Base-by-base conservation (phyloP, 441 rosid genomes). In the Geranium incanum region DNA sequence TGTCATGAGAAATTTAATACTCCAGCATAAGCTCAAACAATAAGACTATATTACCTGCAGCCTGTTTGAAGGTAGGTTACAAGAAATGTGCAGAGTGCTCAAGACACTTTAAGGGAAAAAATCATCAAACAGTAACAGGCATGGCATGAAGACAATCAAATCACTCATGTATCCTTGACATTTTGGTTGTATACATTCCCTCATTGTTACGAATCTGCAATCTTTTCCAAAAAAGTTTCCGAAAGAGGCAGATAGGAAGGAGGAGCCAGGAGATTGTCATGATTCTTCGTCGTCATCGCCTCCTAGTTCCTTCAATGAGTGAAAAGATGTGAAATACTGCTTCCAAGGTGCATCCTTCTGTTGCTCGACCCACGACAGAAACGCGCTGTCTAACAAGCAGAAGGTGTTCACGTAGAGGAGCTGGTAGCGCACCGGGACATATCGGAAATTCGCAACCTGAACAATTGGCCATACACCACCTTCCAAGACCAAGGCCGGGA, bases 301-400 rank as follows among this genome's bases (percentile, higher is more conserved):
- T 66, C 81, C 88, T 73, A 76, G 77, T 77, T 87, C 95, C 72
- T 86, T 86, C 59, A 84, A 65, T 4, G 86, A 75, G 79, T 72
- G 70, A 74, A 86, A 86, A 62, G 86, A 83, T 38, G 80, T 79
- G 71, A 95, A 87, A 91, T 95, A 88, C 72, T 85, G 84, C 83
- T 95, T 95, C 99, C 99, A 95, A 13, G 97, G 85, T 43, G 99
- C 97, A 74, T 92, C 96, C 68, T 95, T 85, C 76, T 95, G 99
- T 81, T 95, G 97, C 70, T 95, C 99, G 16, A 92, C 66, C 97
- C 97, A 92, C 11, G 97, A 89, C 78, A 92, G 80, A 67, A 95
- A 92, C 55, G 92, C 93, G 69, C 96, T 92, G 86, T 95, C 99
- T 75, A 95, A 74, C 75, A 95, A 81, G 87, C 97, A 92, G 81